Conservation (phyloP, 108 stramenopile species). For the Nitzschia sp. region DNA sequence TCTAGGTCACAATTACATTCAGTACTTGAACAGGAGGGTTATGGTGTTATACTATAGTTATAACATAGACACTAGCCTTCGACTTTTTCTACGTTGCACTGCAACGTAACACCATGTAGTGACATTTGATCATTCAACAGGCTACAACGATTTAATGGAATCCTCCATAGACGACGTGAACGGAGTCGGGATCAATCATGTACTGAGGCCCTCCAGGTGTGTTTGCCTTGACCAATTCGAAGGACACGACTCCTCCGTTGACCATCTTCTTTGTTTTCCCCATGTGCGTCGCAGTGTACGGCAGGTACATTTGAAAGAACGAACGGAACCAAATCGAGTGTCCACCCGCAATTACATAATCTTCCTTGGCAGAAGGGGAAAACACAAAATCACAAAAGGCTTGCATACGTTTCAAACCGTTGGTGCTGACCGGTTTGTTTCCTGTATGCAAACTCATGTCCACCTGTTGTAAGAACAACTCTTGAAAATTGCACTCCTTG, state of each 20-base stretch:
- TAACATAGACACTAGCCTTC: neutral
- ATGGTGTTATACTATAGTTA: neutral
- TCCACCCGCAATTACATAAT: slow-evolving; percentile 78
- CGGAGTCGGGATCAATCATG: slow-evolving; percentile 77
- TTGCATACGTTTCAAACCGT: slow-evolving; percentile 75
- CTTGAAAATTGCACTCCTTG: slow-evolving; percentile 41
- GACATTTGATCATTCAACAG: too few relatives aligned
- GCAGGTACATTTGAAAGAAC: slow-evolving; percentile 85
- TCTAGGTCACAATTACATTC: neutral
- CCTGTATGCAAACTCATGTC: slow-evolving; percentile 78
- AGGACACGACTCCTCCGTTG: slow-evolving; percentile 84
- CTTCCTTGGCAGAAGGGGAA: slow-evolving; percentile 53
- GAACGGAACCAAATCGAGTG: slow-evolving; percentile 90
- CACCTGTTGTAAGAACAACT: slow-evolving; percentile 54
- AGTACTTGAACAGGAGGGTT: neutral
- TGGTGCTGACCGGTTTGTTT: slow-evolving; percentile 79
- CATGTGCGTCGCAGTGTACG: slow-evolving; percentile 53
- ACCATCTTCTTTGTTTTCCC: slow-evolving; percentile 87
- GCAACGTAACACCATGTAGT: too few relatives aligned
- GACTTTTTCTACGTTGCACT: too few relatives aligned
- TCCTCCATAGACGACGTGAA: slow-evolving; percentile 80
- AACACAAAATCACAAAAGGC: slow-evolving; percentile 82
- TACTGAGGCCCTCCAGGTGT: slow-evolving; percentile 50
- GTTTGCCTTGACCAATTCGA: slow-evolving; percentile 70
- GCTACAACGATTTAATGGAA: slow-evolving; percentile 37